Evolutionary conservation across 2,329 filamentous ascomycete genomes (phyloP).

Genomic region (Geosmithia morbida): DNA sequence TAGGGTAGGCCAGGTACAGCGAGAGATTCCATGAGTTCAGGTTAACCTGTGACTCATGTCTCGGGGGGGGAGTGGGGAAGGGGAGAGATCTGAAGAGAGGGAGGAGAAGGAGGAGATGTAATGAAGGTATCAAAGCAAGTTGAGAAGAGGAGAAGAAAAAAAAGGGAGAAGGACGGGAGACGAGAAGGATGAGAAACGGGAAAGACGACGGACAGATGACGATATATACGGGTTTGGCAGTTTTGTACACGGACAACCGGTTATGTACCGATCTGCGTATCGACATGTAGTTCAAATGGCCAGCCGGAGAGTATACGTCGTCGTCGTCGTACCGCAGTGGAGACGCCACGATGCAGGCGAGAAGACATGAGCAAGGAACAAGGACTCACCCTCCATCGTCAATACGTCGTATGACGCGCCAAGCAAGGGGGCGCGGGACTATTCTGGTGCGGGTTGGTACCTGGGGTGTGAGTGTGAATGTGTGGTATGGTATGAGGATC

Average conservation of each 20-base stretch:
- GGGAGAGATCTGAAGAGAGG: too few species aligned
- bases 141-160: neutral
- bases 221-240: neutral
- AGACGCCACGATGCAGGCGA: conserved; percentile 1
- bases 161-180: neutral
- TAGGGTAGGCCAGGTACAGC: too few species aligned
- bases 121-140: neutral
- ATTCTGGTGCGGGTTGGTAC: neutral
- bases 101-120: neutral
- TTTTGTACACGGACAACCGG: neutral
- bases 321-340: conserved; percentile 1
- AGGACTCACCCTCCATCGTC: conserved; percentile 2
- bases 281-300: neutral
- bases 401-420: conserved; percentile 1
- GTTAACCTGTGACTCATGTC: neutral
- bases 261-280: neutral
- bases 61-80: too few species aligned
- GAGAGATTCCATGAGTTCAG: too few species aligned
- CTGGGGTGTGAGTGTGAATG: too few species aligned
- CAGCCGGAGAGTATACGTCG: neutral
- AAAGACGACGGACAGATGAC: neutral
- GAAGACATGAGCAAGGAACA: neutral
- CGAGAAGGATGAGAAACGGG: neutral
- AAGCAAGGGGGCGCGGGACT: conserved; percentile 1
- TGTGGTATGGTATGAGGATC: too few species aligned